These are phyloP conservation scores for Sporothrix curviconia DNA, from an alignment of 2,329 filamentous ascomycete genomes.

Conservation along the genomic window DNA sequence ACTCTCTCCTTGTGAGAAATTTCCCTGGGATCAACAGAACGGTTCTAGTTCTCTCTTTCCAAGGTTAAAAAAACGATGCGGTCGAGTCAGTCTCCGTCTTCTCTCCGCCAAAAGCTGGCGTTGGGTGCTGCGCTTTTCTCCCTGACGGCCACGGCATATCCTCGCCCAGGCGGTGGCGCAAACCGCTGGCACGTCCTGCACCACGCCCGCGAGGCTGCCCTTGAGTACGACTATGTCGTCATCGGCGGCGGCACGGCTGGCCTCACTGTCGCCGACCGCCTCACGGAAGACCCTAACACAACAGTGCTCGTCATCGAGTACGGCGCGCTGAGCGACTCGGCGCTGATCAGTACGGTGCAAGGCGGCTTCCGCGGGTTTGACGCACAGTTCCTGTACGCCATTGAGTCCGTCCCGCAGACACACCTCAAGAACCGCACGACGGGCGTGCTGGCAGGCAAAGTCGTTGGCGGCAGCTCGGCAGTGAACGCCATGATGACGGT, in stretches of 20 bases:
- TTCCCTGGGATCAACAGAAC: too few relatives aligned
- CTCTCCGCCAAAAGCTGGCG: neutral
- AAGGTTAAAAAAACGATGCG: neutral
- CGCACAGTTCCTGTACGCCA: constrained; percentile 21
- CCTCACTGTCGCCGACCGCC: constrained; percentile 21
- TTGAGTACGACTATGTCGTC: constrained; percentile 21
- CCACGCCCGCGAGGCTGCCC: neutral
- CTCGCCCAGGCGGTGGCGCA: neutral
- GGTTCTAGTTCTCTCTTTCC: too few relatives aligned
- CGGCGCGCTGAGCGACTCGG: constrained; percentile 20
- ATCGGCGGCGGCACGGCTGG: constrained; percentile 22
- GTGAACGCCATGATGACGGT: constrained; percentile 33
- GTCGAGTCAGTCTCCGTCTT: neutral
- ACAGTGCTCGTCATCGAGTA: constrained; percentile 22
- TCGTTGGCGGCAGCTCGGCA: constrained; percentile 33
- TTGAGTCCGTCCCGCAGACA: constrained; percentile 26
- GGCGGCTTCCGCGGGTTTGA: constrained; percentile 19
- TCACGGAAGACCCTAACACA: constrained; percentile 19
- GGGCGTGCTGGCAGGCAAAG: constrained; percentile 22
- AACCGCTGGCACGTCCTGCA: constrained; percentile 4
- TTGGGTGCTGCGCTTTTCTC: neutral
- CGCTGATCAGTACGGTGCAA: constrained; percentile 18
- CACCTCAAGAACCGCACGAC: constrained; percentile 23
- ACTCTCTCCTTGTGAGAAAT: too few relatives aligned
- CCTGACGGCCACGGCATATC: neutral